These are phyloP conservation scores for Leishmania lainsoni DNA, from an alignment of 208 protist genomes.

Conservation along the genomic window DNA sequence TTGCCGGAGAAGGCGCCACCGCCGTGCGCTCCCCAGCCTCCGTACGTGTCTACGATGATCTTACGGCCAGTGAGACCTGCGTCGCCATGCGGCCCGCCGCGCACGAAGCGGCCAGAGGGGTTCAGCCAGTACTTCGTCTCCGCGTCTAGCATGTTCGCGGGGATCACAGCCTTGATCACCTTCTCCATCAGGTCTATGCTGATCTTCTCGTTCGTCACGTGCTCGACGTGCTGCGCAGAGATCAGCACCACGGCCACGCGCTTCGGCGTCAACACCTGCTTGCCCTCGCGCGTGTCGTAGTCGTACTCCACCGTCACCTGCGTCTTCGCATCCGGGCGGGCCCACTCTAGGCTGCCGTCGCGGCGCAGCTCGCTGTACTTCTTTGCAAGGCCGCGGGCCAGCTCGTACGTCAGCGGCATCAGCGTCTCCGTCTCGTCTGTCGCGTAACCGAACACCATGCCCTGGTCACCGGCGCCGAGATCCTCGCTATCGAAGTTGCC, in stretches of 20 bases:
- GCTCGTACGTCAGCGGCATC: conserved; percentile 98
- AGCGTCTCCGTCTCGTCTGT: conserved; percentile 98
- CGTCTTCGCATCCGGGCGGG: conserved; percentile 99
- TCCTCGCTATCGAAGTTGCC: conserved; percentile 95
- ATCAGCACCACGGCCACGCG: conserved; percentile 99
- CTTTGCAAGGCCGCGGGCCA: conserved; percentile 94
- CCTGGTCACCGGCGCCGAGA: conserved; percentile 99
- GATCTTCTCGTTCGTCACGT: conserved; percentile 96
- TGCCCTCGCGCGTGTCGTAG: conserved; percentile 83
- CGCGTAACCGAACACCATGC: conserved; percentile 99
- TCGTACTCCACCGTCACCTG: conserved; percentile 99
- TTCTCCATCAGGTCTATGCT: conserved; percentile 92
- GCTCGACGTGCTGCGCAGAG: conserved; percentile 98
- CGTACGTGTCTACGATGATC: conserved; percentile 99
- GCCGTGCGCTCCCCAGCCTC: conserved; percentile 99
- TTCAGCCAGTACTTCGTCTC: conserved; percentile 98
- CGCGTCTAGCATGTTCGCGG: conserved; percentile 93
- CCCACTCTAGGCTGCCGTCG: conserved; percentile 92
- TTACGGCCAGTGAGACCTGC: conserved; percentile 99
- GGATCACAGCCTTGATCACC: conserved; percentile 96
- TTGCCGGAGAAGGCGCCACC: conserved; percentile 99
- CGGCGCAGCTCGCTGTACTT: conserved; percentile 97
- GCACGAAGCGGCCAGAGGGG: conserved; percentile 99
- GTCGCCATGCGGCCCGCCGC: conserved; percentile 99
- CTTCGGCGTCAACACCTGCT: conserved; percentile 89